Evolutionary conservation across 441 rosid genomes (phyloP).

Genomic region (Macaranga tanarius): DNA sequence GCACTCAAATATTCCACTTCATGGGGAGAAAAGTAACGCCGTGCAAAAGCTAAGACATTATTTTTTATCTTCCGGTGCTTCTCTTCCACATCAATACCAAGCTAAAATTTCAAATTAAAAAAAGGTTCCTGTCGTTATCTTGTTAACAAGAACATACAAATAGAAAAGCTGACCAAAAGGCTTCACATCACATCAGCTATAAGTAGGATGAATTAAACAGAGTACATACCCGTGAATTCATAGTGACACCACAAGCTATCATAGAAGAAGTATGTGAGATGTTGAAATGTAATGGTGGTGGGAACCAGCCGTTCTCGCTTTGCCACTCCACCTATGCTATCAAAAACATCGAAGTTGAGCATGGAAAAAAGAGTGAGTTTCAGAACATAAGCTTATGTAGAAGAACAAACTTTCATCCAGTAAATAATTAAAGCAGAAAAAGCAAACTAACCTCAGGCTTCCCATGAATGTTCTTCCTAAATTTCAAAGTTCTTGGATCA

Average conservation of each 20-base stretch:
- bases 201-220: neutral
- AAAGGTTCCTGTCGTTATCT: slow-evolving; percentile 11
- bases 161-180: neutral
- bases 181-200: neutral
- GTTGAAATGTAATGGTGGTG: slow-evolving; percentile 65
- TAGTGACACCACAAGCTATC: slow-evolving; percentile 81
- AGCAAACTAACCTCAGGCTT: slow-evolving; percentile 80
- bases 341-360: slow-evolving; percentile 10
- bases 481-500: slow-evolving; percentile 65
- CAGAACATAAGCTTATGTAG: neutral
- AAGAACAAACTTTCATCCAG: neutral
- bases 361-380: slow-evolving; percentile 7
- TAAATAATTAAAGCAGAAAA: neutral
- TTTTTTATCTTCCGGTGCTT: slow-evolving; percentile 58
- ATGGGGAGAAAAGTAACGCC: slow-evolving; percentile 56
- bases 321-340: slow-evolving; percentile 68
- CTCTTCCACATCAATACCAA: slow-evolving; percentile 89
- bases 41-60: slow-evolving; percentile 56
- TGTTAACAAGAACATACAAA: neutral
- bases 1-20: slow-evolving; percentile 59
- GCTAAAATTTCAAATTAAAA: slow-evolving; percentile 44
- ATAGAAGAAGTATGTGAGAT: slow-evolving; percentile 82
- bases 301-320: slow-evolving; percentile 28
- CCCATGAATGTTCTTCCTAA: slow-evolving; percentile 72
- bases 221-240: slow-evolving; percentile 48